Conservation (phyloP, 2,329 filamentous ascomycete species). For the Colletotrichum plurivorum region DNA sequence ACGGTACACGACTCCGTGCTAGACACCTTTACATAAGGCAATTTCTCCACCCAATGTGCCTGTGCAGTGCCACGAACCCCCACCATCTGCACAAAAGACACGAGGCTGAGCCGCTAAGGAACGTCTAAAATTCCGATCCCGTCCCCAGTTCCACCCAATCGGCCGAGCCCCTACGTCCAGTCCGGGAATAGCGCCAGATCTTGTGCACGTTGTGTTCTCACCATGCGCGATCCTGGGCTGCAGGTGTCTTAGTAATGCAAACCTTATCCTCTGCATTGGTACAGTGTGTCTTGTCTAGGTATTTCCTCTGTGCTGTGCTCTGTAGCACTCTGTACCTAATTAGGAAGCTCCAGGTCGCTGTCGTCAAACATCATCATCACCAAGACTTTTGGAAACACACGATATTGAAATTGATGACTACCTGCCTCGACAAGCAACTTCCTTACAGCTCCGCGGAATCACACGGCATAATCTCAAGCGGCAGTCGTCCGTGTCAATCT, state of each 20-base stretch:
- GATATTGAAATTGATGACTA: constrained; percentile 3
- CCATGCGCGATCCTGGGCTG: constrained; percentile 30
- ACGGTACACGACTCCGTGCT: too few relatives aligned
- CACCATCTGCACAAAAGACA: constrained; percentile 34
- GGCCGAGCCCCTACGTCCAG: constrained; percentile 1
- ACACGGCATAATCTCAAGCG: constrained; percentile 8
- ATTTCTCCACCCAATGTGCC: too few relatives aligned
- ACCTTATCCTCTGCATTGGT: constrained; percentile 40
- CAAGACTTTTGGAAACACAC: too few relatives aligned
- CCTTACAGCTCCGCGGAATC: constrained; percentile 3
- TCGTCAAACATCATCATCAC: too few relatives aligned
- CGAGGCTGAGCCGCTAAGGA: constrained; percentile 35
- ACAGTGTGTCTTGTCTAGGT: constrained; percentile 20
- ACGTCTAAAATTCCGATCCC: constrained; percentile 33
- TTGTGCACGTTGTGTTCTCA: constrained; percentile 35
- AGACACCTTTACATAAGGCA: background rate
- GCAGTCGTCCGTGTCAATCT: constrained; percentile 1
- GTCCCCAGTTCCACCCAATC: constrained; percentile 34
- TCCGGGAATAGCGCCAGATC: constrained; percentile 35
- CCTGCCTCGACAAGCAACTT: constrained; percentile 22
- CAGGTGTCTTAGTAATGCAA: constrained; percentile 39
- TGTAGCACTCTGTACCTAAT: too few relatives aligned
- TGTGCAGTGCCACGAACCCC: background rate
- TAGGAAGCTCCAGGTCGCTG: too few relatives aligned
- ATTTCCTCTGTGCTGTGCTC: background rate